Base-by-base conservation (phyloP, 2,329 filamentous ascomycete genomes). In the Epichloe amarillans region DNA sequence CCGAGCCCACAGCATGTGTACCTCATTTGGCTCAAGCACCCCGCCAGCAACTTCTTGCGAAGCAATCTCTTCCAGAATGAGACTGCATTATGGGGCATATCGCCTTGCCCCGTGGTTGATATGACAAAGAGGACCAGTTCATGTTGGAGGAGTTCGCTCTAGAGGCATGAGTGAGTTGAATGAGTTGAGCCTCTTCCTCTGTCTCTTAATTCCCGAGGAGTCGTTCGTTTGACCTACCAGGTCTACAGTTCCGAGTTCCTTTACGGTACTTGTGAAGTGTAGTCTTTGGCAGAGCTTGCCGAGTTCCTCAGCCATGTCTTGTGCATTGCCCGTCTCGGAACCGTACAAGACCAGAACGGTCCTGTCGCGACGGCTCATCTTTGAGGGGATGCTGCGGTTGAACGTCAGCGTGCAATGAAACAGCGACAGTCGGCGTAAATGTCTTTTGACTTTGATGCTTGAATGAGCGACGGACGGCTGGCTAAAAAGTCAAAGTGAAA, bases 41-140 rank as follows among this genome's bases (percentile, higher is more conserved):
- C 79, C 3, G 82, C 74, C 12, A 84, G 79, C 30, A 98, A 75
- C 58, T 81, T 87, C 65, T 86, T 89, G 57, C 88, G 78, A 17
- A 95, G 73, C 38, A 98, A 73, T 53, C 81, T 85, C 62, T 80
- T 88, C 93, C 93, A 98, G 62, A 98, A 90, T 1, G 70, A 71
- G 42, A 81, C 75, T 3, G 86, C 82, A 72, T 97, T 97, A 51
- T 80, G 79, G 2, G 93, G 93, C 63, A 97, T 77, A 56, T 97
- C 90, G 5, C 93, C 93, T 68, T 98, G 91, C 5, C 93, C 93
- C 0, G 93, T 95, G 0, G 93, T 98, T 5, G 93, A 94, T 19
- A 94, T 73, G 53, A 88, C 82, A 60, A 98, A 86, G 47, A 97
- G 72, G 26, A 88, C 79, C 19, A 91, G 67, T 1, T 67, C 68